Evolutionary conservation across 306 rosid species (phyloP), one percentile per base, ranked within the genome.

Genomic region (Cicer yamashitae): DNA sequence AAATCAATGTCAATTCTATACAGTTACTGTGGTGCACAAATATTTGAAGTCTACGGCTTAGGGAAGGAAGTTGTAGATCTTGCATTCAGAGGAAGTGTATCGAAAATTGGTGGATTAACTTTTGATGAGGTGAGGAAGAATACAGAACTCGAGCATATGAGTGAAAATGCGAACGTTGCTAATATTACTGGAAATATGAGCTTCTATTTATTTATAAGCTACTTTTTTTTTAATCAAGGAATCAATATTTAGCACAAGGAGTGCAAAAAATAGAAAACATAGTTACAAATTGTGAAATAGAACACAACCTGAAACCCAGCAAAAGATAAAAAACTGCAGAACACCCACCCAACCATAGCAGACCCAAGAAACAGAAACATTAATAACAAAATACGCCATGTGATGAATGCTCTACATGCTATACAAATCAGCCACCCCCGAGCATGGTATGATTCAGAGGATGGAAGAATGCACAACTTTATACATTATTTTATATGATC

Each of bases 21-120:
- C 71, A 94, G 99, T 85, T 94, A 94, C 85, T 94, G 97, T 50
- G 99, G 99, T 68, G 99, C 99, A 71, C 99, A 94, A 83, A 92
- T 94, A 78, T 94, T 94, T 80, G 99, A 94, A 88, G 80, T 94
- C 46, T 94, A 94, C 87, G 99, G 99, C 78, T 70, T 94, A 39
- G 99, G 99, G 64, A 82, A 83, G 83, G 96, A 88, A 85, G 88
- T 92, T 86, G 97, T 92, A 68, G 96, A 94, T 86, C 84, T 87
- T 72, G 91, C 96, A 76, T 94, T 94, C 79, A 72, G 85, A 76
- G 99, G 99, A 74, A 94, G 99, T 71, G 88, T 92, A 72, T 94
- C 99, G 6, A 86, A 90, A 70, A 83, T 92, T 71, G 99, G 96
- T 70, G 99, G 99, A 79, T 83, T 94, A 73, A 94, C 99, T 70